These are phyloP conservation scores for Aspergillus novoparasiticus DNA, from an alignment of 2,329 filamentous ascomycete genomes.

Conservation along the genomic window DNA sequence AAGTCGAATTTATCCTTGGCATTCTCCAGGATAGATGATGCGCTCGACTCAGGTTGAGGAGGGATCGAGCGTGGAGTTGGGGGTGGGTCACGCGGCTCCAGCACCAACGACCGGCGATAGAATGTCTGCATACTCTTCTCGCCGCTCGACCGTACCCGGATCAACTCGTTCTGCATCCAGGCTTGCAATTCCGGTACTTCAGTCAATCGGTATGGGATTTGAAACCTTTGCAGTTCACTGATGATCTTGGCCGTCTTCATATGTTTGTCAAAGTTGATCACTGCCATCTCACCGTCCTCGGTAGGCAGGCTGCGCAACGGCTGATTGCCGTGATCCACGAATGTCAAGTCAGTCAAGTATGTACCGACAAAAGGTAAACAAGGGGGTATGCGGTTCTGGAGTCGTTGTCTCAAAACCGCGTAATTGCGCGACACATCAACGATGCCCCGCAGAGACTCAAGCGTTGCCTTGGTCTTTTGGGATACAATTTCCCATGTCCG, in stretches of 20 bases:
- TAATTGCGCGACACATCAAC: conserved; percentile 92
- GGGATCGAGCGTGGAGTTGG: conserved; percentile 24
- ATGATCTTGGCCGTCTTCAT: conserved; percentile 93
- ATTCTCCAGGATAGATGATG: conserved; percentile 40
- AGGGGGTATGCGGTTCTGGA: conserved; percentile 84
- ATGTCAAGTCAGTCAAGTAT: conserved; percentile 93
- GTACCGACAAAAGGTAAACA: conserved; percentile 95
- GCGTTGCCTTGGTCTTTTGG: conserved; percentile 75
- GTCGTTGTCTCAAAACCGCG: conserved; percentile 76
- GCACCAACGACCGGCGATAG: conserved; percentile 80
- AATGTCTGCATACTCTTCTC: conserved; percentile 66
- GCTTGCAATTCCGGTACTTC: conserved; percentile 88
- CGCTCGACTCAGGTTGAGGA: conserved; percentile 32
- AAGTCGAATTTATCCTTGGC: conserved; percentile 57
- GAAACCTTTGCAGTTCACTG: conserved; percentile 91
- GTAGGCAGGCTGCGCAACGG: conserved; percentile 74
- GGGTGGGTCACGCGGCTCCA: conserved; percentile 65
- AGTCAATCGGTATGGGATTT: conserved; percentile 83
- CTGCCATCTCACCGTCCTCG: conserved; percentile 67
- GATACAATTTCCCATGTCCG: conserved; percentile 92
- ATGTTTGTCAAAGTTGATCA: conserved; percentile 99
- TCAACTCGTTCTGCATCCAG: conserved; percentile 84
- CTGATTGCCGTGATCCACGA: conserved; percentile 92
- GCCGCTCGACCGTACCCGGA: conserved; percentile 68
- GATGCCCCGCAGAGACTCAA: conserved; percentile 78